Evolutionary conservation across 768 basidiomycete species (phyloP), one percentile per base, ranked within the genome.

Genomic region (Grammothele lineata): DNA sequence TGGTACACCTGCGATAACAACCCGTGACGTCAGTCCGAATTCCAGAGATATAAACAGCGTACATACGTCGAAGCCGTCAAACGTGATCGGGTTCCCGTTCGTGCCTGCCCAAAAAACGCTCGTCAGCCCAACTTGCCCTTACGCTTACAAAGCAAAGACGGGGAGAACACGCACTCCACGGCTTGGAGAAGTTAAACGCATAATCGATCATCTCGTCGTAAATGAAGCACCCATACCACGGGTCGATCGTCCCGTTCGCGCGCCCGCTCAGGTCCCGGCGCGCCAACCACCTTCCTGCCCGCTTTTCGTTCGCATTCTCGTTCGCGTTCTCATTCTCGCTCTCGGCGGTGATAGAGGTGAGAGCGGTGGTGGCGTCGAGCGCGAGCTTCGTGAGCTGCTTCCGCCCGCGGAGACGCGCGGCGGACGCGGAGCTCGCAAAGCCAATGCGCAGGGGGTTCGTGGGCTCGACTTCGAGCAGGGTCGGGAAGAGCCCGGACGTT

Each of bases 121-220:
- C 4, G 9, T 33, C 43, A 23, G 19, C 7, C 18, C 38, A 40
- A 40, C 14, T 23, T n/a, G 17, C 45, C 15, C 21, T 37, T 7
- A 25, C 37, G 8, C 27, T 17, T 19, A 18, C 8, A 15, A 40
- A 34, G 10, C 10, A 4, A 23, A 19, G 22, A 19, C 14, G 22
- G 36, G n/a, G 10, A 10, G 35, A 24, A n/a, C 17, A 60, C 68
- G 18, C 30, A 69, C 67, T 62, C 76, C 75, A 77, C 1, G 86
- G 86, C 58, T 72, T 79, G 0, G 85, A 84, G 57, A 72, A 87
- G 58, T 88, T 89, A 48, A 79, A 42, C 14, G 85, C 82, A 53
- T 87, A 87, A 63, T 87, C 85, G 25, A 84, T 56, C 64, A 82
- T 75, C 66, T 83, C 78, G 47, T 81, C 76, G 39, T 77, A 72